Evolutionary conservation across 2,329 filamentous ascomycete species (phyloP).

Genomic region (Moelleriella libera): DNA sequence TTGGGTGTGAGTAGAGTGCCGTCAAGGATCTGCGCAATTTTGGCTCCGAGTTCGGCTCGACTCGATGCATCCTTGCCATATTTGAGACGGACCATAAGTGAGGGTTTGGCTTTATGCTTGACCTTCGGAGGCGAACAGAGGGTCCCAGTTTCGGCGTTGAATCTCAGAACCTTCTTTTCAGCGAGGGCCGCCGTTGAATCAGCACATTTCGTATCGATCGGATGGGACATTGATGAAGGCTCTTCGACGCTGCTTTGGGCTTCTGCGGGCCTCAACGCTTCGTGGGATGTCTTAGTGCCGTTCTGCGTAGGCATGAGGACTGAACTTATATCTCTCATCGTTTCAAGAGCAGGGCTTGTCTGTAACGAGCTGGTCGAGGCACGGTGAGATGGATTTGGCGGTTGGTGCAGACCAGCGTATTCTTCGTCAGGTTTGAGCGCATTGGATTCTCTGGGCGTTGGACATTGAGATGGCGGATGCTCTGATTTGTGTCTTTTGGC

Average conservation of each 20-base stretch:
- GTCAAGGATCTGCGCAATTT: slow-evolving; percentile 49
- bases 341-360: neutral
- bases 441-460: neutral
- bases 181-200: slow-evolving; percentile 4
- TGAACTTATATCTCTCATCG: neutral
- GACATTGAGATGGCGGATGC: slow-evolving; percentile 5
- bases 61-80: slow-evolving; percentile 40
- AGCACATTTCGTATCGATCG: neutral
- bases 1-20: slow-evolving; percentile 13
- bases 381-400: neutral
- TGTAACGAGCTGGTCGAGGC: neutral
- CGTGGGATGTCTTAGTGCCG: neutral
- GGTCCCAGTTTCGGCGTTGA: slow-evolving; percentile 47
- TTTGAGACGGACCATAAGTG: slow-evolving; percentile 36
- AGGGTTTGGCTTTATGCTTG: slow-evolving; percentile 24
- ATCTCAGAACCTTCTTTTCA: slow-evolving; percentile 33
- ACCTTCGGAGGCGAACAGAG: slow-evolving; percentile 45
- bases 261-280: too few species aligned
- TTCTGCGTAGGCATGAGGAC: neutral
- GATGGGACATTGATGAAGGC: neutral
- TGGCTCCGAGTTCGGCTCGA: slow-evolving; percentile 36
- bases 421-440: neutral
- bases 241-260: neutral
- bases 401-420: neutral
- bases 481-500: slow-evolving; percentile 3